Evolutionary conservation across 306 rosid genomes (phyloP).

Genomic region (Notholithocarpus densiflorus): DNA sequence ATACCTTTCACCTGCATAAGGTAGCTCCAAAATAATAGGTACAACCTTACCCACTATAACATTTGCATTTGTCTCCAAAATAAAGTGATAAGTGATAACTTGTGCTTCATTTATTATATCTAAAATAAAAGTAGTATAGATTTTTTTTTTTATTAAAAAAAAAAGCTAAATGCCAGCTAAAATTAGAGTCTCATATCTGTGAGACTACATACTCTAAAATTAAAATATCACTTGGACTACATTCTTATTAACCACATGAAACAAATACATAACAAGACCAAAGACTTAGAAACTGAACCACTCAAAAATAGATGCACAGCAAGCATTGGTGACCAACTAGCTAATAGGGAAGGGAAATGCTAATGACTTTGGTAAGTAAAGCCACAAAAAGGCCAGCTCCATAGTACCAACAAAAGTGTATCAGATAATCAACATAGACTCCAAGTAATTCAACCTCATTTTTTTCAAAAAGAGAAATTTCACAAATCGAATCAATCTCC

Average conservation of each 20-base stretch:
- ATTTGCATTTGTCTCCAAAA: no score
- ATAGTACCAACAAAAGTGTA: background rate
- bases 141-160: no score
- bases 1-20: no score
- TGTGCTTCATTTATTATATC: background rate
- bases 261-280: background rate
- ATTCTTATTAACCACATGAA: background rate
- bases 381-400: background rate
- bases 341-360: background rate
- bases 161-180: background rate
- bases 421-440: background rate
- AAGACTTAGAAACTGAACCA: background rate
- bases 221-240: background rate
- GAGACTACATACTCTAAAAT: background rate
- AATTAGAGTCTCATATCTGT: constrained; percentile 5
- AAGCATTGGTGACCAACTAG: background rate
- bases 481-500: background rate
- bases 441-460: background rate
- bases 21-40: no score
- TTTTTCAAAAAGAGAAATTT: background rate
- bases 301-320: background rate
- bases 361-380: background rate
- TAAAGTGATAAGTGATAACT: background rate
- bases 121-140: background rate
- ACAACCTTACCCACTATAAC: no score